These are phyloP conservation scores for Plantago major DNA, from an alignment of 257 asterid genomes.

Conservation along the genomic window DNA sequence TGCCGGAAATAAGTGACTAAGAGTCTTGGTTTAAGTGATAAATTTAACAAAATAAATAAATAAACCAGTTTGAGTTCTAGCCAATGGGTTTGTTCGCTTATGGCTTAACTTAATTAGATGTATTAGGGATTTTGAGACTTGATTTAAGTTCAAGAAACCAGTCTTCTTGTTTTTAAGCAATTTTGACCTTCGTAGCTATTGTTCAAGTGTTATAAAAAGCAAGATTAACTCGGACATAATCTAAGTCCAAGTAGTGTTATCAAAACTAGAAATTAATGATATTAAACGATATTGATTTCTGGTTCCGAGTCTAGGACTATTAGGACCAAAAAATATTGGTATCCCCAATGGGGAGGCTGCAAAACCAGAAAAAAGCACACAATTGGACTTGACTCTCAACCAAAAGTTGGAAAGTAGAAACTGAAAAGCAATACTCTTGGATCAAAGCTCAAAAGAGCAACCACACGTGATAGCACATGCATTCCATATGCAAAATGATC, in stretches of 20 bases:
- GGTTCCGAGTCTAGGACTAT: neutral
- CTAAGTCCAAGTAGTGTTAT: neutral
- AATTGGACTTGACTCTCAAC: neutral
- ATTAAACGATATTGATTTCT: neutral
- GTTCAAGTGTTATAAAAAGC: no score
- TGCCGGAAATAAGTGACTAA: no score
- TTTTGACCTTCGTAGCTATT: no score
- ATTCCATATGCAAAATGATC: neutral
- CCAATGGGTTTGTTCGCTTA: no score
- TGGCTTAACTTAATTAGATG: no score
- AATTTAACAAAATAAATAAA: no score
- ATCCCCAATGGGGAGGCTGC: slow-evolving; percentile 3
- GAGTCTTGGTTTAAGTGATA: no score
- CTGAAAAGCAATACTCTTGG: slow-evolving; percentile 19
- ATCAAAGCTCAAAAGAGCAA: slow-evolving; percentile 15
- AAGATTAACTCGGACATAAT: no score
- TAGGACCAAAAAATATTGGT: slow-evolving; percentile 1
- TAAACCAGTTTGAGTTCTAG: no score
- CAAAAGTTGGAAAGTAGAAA: neutral
- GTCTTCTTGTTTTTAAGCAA: no score
- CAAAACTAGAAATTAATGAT: neutral
- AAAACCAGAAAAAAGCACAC: neutral
- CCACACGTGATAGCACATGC: slow-evolving; percentile 47
- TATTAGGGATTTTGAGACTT: no score
- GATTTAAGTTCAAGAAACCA: no score